Base-by-base conservation (phyloP, 306 rosid species). In the Boehmeria nivea region DNA sequence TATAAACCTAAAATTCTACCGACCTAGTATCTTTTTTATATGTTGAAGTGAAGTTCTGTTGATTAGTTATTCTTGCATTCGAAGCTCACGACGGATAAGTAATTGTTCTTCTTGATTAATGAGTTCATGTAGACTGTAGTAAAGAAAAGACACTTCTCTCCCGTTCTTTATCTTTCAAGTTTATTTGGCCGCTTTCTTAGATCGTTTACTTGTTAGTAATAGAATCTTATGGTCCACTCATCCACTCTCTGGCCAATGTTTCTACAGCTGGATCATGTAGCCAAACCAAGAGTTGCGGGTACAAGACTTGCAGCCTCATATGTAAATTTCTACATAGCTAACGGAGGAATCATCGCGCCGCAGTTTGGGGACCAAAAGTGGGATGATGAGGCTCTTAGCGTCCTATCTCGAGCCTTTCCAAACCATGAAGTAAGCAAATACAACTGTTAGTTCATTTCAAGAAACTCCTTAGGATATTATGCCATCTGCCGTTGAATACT, bases 251-350 rank as follows among this genome's bases (percentile, higher is more conserved):
- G 52, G 61, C 37, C 53, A 51, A 43, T 61, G 55, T 60, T 43
- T 55, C 25, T 51, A 31, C 51, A 20, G 46, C 73, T 84, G 81
- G 86, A 60, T 9, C 55, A 66, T 6, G 82, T 64, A 45, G 99
- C 94, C 39, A 87, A 81, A 70, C 66, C 71, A 14, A 78, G 96
- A 77, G 77, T 66, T 71, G 23, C 70, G 0, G 78, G 84, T 63
- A 64, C 81, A 19, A 87, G 99, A 75, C 96, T 91, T 57, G 99
- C 96, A 34, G 96, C 99, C 54, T 83, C 95, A 15, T 91, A 91
- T 25, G 89, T 81, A 26, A 91, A 91, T 74, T 91, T 91, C 65
- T 91, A 91, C 81, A 75, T 85, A 75, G 95, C 95, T 33, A 87
- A 91, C 54, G 87, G 87, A 64, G 99, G 72, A 60, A 64, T 91